Evolutionary conservation across 768 basidiomycete species (phyloP).

Genomic region (Suillus fuscotomentosus): DNA sequence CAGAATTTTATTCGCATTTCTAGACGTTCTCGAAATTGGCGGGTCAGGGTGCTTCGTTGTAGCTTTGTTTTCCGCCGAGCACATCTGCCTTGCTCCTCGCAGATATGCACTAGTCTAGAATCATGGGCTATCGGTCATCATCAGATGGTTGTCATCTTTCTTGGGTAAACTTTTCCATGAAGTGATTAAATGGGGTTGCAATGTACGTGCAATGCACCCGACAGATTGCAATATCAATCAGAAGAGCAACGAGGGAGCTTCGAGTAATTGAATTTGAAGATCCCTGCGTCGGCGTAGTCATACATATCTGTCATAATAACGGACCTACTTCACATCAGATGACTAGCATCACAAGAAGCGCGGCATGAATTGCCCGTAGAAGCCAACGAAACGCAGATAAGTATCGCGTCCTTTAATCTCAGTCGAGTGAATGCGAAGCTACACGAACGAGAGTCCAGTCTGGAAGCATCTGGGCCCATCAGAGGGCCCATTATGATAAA

Average conservation of each 20-base stretch:
- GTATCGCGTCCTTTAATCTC: not conserved
- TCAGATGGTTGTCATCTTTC: no score
- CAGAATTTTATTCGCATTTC: not conserved
- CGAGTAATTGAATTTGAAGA: not conserved
- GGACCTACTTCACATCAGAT: not conserved
- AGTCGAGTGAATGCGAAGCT: not conserved
- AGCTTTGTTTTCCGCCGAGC: not conserved
- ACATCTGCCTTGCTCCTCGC: not conserved
- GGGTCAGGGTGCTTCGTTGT: not conserved
- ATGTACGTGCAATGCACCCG: not conserved
- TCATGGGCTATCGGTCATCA: not conserved
- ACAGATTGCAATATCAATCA: not conserved
- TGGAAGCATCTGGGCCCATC: not conserved
- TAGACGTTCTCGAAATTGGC: not conserved
- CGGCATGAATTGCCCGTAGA: not conserved
- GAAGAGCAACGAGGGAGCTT: not conserved
- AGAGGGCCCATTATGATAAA: not conserved
- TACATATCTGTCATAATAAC: not conserved
- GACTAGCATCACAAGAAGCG: not conserved
- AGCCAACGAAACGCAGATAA: not conserved
- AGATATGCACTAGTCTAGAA: not conserved
- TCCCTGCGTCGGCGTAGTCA: not conserved
- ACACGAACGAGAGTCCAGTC: not conserved
- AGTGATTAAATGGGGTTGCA: not conserved
- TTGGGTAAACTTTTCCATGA: not conserved